Base-by-base conservation (phyloP, 805 yeast genomes). In the Cyberlindnera euphorbiiphila region DNA sequence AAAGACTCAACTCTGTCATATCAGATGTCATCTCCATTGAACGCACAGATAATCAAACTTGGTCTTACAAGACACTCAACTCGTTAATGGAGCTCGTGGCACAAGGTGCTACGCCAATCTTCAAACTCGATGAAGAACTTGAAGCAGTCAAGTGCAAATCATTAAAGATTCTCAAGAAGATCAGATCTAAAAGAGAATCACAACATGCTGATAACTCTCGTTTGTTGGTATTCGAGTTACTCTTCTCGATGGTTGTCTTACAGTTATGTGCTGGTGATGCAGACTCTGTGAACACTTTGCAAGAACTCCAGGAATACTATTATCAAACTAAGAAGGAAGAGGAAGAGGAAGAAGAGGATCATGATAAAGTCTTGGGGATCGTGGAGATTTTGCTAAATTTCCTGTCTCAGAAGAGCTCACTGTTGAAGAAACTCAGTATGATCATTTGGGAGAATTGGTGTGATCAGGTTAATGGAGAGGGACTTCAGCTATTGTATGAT, bases 181-280 rank as follows among this genome's bases (percentile, higher is more conserved):
- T 77, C 16, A 57, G 61, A 43, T 53, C 61, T 18, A 57, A 62
- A 39, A 58, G 67, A 34, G 54, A 45, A 23, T 50, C 67, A 5
- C 47, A 46, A 8, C 58, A 53, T 32, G 17, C 39, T 26, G 62
- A 45, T 18, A 51, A 46, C 27, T 42, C 60, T 1, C 73, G 76
- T 47, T 56, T 80, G 44, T 64, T 65, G 41, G 82, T 87, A 29
- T 81, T 91, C 53, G 94, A 87, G 58, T 63, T 85, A 25, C 64
- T 91, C 30, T 74, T 85, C 39, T 81, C 96, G 0, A 76, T 85
- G 72, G 81, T 81, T 4, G 60, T 88, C 16, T 55, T 91, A 11
- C 95, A 87, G 57, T 67, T 89, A 23, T 88, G 80, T 54, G 65
- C 78, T 37, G 94, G 89, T 17, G 87, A 72, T 36, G 57, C 78